Percentiles rank a stretch among this genome's conserved stretches.
Evolutionary conservation across 2,329 filamentous ascomycete species (phyloP).

Genomic region (Sporothrix pseudoabietina): DNA sequence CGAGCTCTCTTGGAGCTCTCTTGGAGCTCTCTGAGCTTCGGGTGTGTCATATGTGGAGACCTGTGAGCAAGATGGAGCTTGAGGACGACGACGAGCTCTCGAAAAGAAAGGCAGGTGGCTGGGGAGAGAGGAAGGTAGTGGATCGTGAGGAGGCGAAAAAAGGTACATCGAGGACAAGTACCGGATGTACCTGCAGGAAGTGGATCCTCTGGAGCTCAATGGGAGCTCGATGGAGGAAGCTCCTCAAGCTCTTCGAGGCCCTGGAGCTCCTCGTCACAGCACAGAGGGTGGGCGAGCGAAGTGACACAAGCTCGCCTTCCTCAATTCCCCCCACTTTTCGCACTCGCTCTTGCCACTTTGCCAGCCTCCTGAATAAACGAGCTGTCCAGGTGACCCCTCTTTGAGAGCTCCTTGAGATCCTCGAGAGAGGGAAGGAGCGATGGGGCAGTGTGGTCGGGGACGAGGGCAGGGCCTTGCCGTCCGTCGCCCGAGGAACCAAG

Average conservation of each 20-base stretch:
- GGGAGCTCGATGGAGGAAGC: background rate
- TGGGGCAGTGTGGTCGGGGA: background rate
- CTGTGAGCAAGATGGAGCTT: background rate
- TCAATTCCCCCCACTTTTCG: background rate
- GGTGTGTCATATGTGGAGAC: background rate
- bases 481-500: background rate
- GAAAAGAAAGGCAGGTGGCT: conserved; percentile 1
- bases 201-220: background rate
- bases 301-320: conserved; percentile 1
- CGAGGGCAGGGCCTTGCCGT: background rate
- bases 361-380: background rate
- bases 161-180: background rate
- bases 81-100: background rate
- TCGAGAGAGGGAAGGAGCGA: background rate
- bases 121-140: background rate
- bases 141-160: background rate
- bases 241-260: background rate
- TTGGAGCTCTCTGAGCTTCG: background rate
- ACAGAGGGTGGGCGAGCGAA: background rate
- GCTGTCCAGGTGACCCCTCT: background rate
- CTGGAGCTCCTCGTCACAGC: background rate
- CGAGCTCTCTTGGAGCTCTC: background rate
- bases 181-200: background rate
- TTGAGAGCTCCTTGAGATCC: background rate
- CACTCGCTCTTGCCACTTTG: background rate